Percentiles rank a stretch among this genome's conserved stretches.
These are phyloP conservation scores for Naematelia encephala DNA, from an alignment of 768 basidiomycete genomes.

Conservation along the genomic window DNA sequence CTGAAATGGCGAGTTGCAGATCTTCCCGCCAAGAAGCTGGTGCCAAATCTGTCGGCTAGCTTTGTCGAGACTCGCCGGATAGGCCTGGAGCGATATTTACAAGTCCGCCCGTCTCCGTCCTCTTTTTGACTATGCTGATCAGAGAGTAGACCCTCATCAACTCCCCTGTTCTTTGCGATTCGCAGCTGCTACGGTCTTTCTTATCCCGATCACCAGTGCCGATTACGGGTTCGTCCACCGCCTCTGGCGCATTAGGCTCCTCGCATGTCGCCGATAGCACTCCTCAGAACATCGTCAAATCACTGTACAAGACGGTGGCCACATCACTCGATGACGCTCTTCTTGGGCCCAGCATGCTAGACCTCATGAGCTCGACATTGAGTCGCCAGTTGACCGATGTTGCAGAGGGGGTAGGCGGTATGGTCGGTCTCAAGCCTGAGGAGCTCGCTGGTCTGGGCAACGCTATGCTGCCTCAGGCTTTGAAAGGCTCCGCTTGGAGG, in stretches of 20 bases:
- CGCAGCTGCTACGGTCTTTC: slow-evolving; percentile 68
- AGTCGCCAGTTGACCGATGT: slow-evolving; percentile 34
- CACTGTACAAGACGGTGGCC: slow-evolving; percentile 84
- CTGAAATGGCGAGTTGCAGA: slow-evolving; percentile 64
- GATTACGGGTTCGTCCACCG: slow-evolving; percentile 48
- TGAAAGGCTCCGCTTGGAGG: slow-evolving; percentile 12
- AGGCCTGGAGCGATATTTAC: slow-evolving; percentile 83
- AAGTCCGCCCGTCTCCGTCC: slow-evolving; percentile 57
- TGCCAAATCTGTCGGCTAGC: slow-evolving; percentile 76
- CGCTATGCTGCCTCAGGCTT: slow-evolving; percentile 19
- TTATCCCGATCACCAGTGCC: slow-evolving; percentile 23
- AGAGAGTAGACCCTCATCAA: slow-evolving; percentile 19
- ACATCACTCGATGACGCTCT: slow-evolving; percentile 97
- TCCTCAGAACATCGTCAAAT: slow-evolving; percentile 65
- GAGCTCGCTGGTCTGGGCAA: slow-evolving; percentile 19
- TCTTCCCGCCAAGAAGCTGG: slow-evolving; percentile 89
- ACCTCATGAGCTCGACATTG: slow-evolving; percentile 35
- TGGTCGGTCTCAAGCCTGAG: slow-evolving; percentile 28
- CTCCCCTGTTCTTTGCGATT: slow-evolving; percentile 56
- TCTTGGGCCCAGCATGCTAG: slow-evolving; percentile 62
- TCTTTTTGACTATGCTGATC: slow-evolving; percentile 4
- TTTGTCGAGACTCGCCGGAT: slow-evolving; percentile 77
- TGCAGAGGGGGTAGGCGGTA: slow-evolving; percentile 26
- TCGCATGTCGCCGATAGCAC: slow-evolving; percentile 16
- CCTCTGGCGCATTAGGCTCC: slow-evolving; percentile 61